phyloP scores from a whole-genome alignment of 179 eudicot species.

The Gypsophila paniculata region DNA sequence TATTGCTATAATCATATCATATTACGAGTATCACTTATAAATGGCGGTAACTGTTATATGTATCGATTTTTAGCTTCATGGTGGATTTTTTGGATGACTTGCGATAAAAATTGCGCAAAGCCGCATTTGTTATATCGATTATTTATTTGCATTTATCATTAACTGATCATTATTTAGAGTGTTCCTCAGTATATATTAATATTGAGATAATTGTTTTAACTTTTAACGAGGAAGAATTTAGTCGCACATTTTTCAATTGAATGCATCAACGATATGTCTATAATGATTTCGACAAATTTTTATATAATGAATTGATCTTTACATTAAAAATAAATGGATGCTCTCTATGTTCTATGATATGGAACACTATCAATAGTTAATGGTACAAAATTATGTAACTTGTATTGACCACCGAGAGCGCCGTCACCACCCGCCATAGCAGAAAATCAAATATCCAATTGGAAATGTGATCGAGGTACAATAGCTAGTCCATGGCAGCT shows the following conservation, averaged over 20 bases:
- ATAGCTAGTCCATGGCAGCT: constrained; percentile 77
- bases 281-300: neutral
- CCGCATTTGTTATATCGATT: too few relatives aligned
- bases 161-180: too few relatives aligned
- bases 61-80: too few relatives aligned
- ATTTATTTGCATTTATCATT: too few relatives aligned
- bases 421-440: neutral
- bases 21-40: too few relatives aligned
- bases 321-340: neutral
- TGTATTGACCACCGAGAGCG: neutral
- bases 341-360: neutral
- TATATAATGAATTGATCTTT: neutral
- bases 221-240: neutral
- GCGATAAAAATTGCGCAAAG: too few relatives aligned
- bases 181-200: too few relatives aligned
- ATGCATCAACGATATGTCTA: neutral
- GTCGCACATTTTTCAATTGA: neutral
- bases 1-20: too few relatives aligned
- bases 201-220: too few relatives aligned
- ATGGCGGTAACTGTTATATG: too few relatives aligned
- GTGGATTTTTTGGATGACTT: too few relatives aligned
- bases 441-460: neutral
- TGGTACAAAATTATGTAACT: neutral
- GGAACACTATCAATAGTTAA: neutral
- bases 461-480: neutral